Evolutionary conservation across 306 rosid genomes (phyloP).

Genomic region (Prunus dulcis): DNA sequence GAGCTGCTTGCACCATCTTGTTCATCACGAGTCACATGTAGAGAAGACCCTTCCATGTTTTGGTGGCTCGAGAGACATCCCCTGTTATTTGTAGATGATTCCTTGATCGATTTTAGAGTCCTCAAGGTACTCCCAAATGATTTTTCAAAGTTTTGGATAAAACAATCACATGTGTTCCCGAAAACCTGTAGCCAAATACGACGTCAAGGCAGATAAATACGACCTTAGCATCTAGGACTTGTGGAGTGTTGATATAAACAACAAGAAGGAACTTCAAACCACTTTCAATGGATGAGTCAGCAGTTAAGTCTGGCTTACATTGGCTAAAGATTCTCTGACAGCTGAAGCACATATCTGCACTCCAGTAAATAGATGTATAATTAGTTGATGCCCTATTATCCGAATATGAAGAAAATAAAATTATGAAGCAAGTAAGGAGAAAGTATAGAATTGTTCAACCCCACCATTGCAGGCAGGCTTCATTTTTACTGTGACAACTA

Average conservation of each 20-base stretch:
- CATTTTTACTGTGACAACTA: not conserved
- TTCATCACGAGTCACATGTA: constrained; percentile 24
- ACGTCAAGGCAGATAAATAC: constrained; percentile 34
- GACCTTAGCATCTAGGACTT: constrained; percentile 40
- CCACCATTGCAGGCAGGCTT: constrained; percentile 11
- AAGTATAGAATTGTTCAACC: not conserved
- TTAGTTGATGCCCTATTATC: constrained; percentile 11
- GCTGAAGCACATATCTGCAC: constrained; percentile 88
- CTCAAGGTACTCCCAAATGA: constrained; percentile 81
- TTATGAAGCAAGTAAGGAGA: constrained; percentile 5
- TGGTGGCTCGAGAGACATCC: constrained; percentile 20
- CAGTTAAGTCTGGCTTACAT: constrained; percentile 69
- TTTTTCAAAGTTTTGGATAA: constrained; percentile 67
- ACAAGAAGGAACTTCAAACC: constrained; percentile 38
- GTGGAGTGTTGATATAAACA: constrained; percentile 31
- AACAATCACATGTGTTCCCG: constrained; percentile 66
- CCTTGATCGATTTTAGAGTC: constrained; percentile 65
- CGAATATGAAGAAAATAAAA: not conserved
- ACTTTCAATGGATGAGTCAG: constrained; percentile 32
- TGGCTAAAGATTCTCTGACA: constrained; percentile 75
- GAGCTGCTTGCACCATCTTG: constrained; percentile 30
- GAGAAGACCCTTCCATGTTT: constrained; percentile 24
- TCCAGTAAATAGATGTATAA: constrained; percentile 15
- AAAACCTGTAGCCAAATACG: constrained; percentile 58
- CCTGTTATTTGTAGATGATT: constrained; percentile 36